Base-by-base conservation (phyloP, 768 basidiomycete genomes). In the Podaxis sp. region DNA sequence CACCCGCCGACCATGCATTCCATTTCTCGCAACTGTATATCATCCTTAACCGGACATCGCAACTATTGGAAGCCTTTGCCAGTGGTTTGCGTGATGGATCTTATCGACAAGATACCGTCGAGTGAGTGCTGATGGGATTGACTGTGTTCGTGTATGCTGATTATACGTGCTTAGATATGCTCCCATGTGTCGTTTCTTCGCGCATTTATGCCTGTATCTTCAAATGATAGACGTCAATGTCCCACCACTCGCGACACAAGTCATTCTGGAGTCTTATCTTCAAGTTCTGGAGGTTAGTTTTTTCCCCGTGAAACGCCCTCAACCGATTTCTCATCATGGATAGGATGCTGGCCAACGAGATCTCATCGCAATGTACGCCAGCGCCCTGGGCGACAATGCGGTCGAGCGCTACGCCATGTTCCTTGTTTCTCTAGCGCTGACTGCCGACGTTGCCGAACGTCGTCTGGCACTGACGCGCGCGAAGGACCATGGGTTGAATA, bases 341-440 rank as follows among this genome's bases (percentile, higher is more conserved):
- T 64, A 90, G 87, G 77, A 79, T 44, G 89, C 91, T 16, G 91
- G 90, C 16, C 81, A 95, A 72, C 82, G 91, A 36, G 85, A 90
- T 44, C 81, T 98, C 16, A 94, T 98, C 11, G 95, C 96, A 0
- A 85, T 97, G 79, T 98, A 99, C 71, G 94, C 94, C 5, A 86
- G 91, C 13, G 91, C 92, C 28, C 76, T 98, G 21, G 91, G 94
- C 5, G 89, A 93, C 67, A 93, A 93, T 64, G 94, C 94, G 2
- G 87, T 96, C 38, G 90, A 94, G 66, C 88, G 93, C 37, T 98
- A 98, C 66, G 94, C 95, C 0, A 77, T 88, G 66, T 98, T 95
- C 86, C 79, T 98, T 23, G 85, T 90, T 32, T 90, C 88, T 0
- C 80, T 91, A 16, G 89, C 83, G 47, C 79, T 91, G 16, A 76